A percentile compares a stretch with the other conserved stretches of the same genome.
Conservation (phyloP, 768 basidiomycete species). For the Tricholoma matsutake region DNA sequence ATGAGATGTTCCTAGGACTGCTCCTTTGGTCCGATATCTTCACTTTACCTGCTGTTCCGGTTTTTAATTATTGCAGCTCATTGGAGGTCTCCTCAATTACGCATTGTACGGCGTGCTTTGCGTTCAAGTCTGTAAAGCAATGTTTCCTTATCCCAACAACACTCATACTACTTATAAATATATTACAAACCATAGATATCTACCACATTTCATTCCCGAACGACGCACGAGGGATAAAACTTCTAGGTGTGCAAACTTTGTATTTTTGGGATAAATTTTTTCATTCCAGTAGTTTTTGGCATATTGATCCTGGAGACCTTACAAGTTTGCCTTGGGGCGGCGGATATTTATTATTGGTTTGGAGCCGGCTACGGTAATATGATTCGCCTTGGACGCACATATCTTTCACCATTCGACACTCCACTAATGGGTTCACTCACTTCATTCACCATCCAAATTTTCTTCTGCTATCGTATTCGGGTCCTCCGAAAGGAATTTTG, state of each 20-base stretch:
- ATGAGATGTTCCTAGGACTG: background rate
- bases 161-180: background rate
- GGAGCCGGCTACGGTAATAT: constrained; percentile 27
- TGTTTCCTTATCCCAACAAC: background rate
- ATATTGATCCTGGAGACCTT: constrained; percentile 20
- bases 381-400: constrained; percentile 14
- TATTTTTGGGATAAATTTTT: background rate
- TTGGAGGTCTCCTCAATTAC: constrained; percentile 21
- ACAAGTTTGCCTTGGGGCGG: constrained; percentile 22
- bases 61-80: background rate
- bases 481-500: constrained; percentile 10
- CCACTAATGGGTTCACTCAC: constrained; percentile 24
- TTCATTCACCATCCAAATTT: constrained; percentile 24
- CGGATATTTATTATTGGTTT: constrained; percentile 27
- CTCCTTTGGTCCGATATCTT: background rate
- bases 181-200: constrained; percentile 11
- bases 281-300: constrained; percentile 17
- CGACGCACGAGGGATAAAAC: constrained; percentile 14
- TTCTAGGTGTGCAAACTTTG: constrained; percentile 17
- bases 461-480: constrained; percentile 31
- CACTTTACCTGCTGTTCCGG: background rate
- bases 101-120: constrained; percentile 23
- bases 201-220: constrained; percentile 20
- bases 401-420: constrained; percentile 23
- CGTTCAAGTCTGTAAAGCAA: constrained; percentile 24